A percentile compares a stretch with the other conserved stretches of the same genome.
phyloP scores from a whole-genome alignment of 139 green algal species.

The Coelastrella sp. region DNA sequence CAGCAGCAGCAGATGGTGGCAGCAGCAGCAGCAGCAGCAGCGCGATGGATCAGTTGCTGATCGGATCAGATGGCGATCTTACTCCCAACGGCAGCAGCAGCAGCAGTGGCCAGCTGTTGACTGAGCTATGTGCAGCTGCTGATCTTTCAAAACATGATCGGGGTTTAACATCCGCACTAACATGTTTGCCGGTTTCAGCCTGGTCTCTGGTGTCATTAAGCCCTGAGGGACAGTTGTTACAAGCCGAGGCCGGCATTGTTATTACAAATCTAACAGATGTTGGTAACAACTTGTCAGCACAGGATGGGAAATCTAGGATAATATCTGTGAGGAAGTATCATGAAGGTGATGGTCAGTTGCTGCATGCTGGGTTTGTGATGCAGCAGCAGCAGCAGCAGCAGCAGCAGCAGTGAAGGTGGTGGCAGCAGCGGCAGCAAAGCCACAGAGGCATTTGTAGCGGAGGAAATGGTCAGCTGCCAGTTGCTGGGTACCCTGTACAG shows the following conservation, averaged over 20 bases:
- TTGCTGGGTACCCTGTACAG: no score
- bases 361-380: background rate
- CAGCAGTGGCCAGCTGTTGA: background rate
- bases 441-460: no score
- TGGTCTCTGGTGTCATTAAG: background rate
- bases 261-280: background rate
- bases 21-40: background rate
- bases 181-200: background rate
- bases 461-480: no score
- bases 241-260: conserved; percentile 5
- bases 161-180: background rate
- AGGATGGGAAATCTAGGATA: background rate
- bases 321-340: background rate
- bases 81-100: background rate
- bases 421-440: no score
- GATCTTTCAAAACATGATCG: background rate
- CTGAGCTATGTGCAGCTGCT: no score
- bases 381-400: background rate
- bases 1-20: background rate
- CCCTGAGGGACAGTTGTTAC: background rate
- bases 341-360: background rate
- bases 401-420: no score
- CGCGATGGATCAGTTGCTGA: background rate
- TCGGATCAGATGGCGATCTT: background rate
- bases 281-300: background rate